Conservation (phyloP, 2,329 filamentous ascomycete species). For the Zymoseptoria tritici region DNA sequence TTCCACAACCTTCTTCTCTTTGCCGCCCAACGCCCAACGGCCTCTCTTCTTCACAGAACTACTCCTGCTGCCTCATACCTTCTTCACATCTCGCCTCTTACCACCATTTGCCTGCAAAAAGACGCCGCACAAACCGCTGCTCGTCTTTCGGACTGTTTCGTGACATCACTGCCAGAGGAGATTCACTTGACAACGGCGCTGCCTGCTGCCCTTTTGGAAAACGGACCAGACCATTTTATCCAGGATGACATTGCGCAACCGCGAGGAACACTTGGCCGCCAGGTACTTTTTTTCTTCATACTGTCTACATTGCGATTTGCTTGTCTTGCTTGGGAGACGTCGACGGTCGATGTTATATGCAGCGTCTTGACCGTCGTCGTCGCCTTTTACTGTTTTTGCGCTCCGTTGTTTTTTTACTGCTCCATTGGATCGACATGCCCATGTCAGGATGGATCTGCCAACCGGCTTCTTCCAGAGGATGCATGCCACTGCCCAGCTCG, state of each 20-base stretch:
- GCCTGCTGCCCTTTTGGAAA: conserved; percentile 2
- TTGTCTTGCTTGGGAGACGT: conserved; percentile 6
- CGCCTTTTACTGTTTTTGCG: conserved; percentile 3
- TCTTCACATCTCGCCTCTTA: not conserved
- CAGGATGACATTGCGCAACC: conserved; percentile 34
- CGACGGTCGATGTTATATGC: conserved; percentile 9
- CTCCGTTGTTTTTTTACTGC: conserved; percentile 2
- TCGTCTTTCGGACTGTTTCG: not conserved
- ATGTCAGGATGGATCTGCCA: not conserved
- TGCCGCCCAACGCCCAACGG: conserved; percentile 12
- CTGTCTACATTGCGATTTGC: conserved; percentile 18
- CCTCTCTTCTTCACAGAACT: not conserved
- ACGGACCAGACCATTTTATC: conserved; percentile 13
- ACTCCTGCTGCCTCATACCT: conserved; percentile 2
- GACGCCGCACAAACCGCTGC: not conserved
- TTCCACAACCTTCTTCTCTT: conserved; percentile 13
- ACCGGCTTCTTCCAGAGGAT: not conserved
- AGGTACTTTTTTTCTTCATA: conserved; percentile 29
- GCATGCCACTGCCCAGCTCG: not conserved
- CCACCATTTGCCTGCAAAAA: not conserved
- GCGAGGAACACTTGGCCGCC: conserved; percentile 30
- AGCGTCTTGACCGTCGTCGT: conserved; percentile 3
- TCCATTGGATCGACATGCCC: not conserved
- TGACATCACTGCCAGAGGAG: not conserved
- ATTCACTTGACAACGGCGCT: conserved; percentile 1